Evolutionary conservation across 2,329 filamentous ascomycete genomes (phyloP).

Genomic region (Penicillium hesseltinei): DNA sequence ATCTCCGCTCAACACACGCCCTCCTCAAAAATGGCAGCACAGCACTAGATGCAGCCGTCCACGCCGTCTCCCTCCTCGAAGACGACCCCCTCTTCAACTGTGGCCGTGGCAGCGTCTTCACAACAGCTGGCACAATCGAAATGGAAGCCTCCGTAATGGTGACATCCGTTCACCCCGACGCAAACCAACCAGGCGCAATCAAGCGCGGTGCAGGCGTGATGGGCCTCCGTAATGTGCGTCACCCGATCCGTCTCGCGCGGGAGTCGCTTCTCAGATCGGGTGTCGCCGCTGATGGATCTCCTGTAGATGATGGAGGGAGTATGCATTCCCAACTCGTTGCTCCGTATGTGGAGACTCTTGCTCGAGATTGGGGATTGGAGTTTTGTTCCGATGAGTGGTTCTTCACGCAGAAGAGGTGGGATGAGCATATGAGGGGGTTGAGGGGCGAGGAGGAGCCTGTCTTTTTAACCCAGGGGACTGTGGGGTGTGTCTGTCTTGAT

Average conservation of each 20-base stretch:
- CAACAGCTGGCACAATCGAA: conserved; percentile 76
- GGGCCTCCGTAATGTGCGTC: conserved; percentile 69
- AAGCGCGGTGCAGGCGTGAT: conserved; percentile 80
- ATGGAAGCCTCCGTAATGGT: conserved; percentile 88
- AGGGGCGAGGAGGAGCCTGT: conserved; percentile 31
- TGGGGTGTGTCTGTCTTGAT: conserved; percentile 79
- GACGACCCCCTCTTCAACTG: conserved; percentile 81
- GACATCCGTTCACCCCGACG: conserved; percentile 42
- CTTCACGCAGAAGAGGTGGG: conserved; percentile 74
- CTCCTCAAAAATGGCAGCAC: conserved; percentile 48
- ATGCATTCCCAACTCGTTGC: conserved; percentile 69
- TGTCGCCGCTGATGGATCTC: conserved; percentile 59
- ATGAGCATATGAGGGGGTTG: conserved; percentile 67
- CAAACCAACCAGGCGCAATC: conserved; percentile 45
- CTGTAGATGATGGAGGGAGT: conserved; percentile 34
- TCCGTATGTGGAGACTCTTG: conserved; percentile 66
- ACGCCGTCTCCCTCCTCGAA: conserved; percentile 74
- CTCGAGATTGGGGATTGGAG: conserved; percentile 61
- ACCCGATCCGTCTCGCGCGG: conserved; percentile 72
- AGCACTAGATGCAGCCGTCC: conserved; percentile 71
- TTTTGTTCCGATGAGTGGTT: conserved; percentile 70
- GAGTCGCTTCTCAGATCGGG: conserved; percentile 60
- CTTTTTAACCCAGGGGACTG: conserved; percentile 74
- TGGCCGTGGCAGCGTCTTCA: conserved; percentile 82
- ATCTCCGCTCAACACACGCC: conserved; percentile 52